These are phyloP conservation scores for Collybia sordida DNA, from an alignment of 768 basidiomycete species.

Conservation along the genomic window DNA sequence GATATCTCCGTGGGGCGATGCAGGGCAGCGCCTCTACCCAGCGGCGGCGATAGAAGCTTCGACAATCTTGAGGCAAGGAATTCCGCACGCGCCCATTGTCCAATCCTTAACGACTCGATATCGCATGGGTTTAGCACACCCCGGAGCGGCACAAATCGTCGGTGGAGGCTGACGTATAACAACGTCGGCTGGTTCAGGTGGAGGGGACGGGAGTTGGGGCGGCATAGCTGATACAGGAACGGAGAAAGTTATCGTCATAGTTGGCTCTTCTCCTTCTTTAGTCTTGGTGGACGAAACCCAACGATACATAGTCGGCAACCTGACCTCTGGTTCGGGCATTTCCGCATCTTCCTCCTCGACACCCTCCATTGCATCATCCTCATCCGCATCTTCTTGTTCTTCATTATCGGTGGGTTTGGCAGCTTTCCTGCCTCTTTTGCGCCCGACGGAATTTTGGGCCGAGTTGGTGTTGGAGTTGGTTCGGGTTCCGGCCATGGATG, in stretches of 20 bases:
- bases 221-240: conserved; percentile 37
- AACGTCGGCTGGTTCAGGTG: conserved; percentile 1
- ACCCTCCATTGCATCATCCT: conserved; percentile 37
- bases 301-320: conserved; percentile 60
- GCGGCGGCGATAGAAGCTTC: conserved; percentile 25
- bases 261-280: not conserved
- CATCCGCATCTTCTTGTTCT: conserved; percentile 41
- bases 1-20: not conserved
- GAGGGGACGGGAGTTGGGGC: not conserved
- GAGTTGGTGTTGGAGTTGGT: conserved; percentile 22
- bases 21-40: too few relatives aligned
- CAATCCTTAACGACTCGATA: conserved; percentile 68
- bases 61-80: conserved; percentile 59
- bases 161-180: conserved; percentile 11
- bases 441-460: conserved; percentile 1
- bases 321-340: conserved; percentile 25
- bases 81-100: conserved; percentile 65
- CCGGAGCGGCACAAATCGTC: conserved; percentile 52
- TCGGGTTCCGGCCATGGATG: conserved; percentile 20
- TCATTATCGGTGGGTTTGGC: conserved; percentile 9
- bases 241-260: conserved; percentile 52
- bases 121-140: conserved; percentile 55
- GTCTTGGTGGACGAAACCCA: conserved; percentile 60
- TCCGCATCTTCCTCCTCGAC: conserved; percentile 33
- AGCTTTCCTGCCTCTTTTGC: conserved; percentile 9